Evolutionary conservation across 306 rosid species (phyloP).

Genomic region (Citrullus colocynthis): DNA sequence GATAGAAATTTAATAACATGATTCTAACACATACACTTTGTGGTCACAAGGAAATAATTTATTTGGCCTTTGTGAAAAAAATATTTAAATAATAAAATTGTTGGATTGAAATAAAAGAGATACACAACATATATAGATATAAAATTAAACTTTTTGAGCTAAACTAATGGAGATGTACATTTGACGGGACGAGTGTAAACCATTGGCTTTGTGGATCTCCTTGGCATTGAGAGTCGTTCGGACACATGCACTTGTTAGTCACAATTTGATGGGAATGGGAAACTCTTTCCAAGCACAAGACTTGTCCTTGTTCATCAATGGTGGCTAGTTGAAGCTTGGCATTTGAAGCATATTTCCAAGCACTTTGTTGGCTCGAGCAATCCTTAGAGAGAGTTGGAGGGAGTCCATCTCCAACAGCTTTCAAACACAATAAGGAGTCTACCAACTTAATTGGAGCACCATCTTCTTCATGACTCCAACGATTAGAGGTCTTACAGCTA

Average conservation of each 20-base stretch:
- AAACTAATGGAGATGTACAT: background rate
- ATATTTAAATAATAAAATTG: too few relatives aligned
- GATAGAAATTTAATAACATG: too few relatives aligned
- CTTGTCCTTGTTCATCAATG: background rate
- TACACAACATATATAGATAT: too few relatives aligned
- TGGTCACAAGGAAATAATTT: too few relatives aligned
- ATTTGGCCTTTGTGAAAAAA: too few relatives aligned
- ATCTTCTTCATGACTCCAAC: conserved; percentile 20
- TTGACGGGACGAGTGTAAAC: background rate
- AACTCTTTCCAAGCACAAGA: conserved; percentile 21
- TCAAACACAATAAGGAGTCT: conserved; percentile 12
- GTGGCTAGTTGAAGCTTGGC: conserved; percentile 31
- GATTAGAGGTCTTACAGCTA: conserved; percentile 14
- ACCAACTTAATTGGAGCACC: conserved; percentile 17
- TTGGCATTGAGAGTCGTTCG: background rate
- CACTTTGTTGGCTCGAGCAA: conserved; percentile 19
- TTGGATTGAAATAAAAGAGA: too few relatives aligned
- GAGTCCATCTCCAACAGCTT: conserved; percentile 20
- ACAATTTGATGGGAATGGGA: conserved; percentile 17
- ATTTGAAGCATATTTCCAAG: conserved; percentile 20
- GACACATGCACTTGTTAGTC: conserved; percentile 24
- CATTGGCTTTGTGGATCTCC: background rate
- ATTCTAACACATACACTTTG: too few relatives aligned
- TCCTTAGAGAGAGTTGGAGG: conserved; percentile 15
- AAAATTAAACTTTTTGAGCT: too few relatives aligned